phyloP scores from a whole-genome alignment of 345 rosid species.

The Populus pruinosa region DNA sequence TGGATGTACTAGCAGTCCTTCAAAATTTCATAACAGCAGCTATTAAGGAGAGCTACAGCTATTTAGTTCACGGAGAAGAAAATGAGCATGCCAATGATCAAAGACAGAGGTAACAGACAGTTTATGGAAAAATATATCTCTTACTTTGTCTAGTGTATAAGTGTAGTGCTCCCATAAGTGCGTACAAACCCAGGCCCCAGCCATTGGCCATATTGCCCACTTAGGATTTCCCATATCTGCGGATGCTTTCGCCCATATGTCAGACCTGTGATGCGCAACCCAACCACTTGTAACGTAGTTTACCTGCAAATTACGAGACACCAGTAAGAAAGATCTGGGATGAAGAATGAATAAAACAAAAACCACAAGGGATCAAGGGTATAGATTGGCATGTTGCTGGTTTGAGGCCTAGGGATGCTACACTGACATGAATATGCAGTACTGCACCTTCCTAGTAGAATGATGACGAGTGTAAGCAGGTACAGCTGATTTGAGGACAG shows the following conservation, averaged over 20 bases:
- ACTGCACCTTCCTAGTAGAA: not conserved
- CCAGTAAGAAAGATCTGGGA: not conserved
- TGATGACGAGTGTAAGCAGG: not conserved
- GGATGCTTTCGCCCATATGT: slow-evolving; percentile 95
- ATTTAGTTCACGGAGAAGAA: not conserved
- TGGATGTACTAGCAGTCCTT: not conserved
- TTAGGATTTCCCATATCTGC: slow-evolving; percentile 55
- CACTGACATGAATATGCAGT: not conserved
- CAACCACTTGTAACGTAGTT: slow-evolving; percentile 78
- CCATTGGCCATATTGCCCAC: slow-evolving; percentile 97
- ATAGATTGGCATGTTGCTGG: not conserved
- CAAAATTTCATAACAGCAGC: not conserved
- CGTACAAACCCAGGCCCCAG: slow-evolving; percentile 98
- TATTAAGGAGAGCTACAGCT: not conserved
- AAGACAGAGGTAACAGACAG: not conserved
- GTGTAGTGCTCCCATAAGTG: slow-evolving; percentile 92
- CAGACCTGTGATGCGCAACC: slow-evolving; percentile 84
- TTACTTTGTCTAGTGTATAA: slow-evolving; percentile 75
- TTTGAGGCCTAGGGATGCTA: not conserved
- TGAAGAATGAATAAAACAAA: not conserved
- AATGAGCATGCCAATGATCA: not conserved
- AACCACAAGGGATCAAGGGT: not conserved
- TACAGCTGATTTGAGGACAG: not conserved
- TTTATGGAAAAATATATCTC: slow-evolving; percentile 14
- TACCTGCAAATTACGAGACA: slow-evolving; percentile 43